These are phyloP conservation scores for Farysia itapuensis DNA, from an alignment of 1,284 basidiomycete genomes.

Conservation along the genomic window DNA sequence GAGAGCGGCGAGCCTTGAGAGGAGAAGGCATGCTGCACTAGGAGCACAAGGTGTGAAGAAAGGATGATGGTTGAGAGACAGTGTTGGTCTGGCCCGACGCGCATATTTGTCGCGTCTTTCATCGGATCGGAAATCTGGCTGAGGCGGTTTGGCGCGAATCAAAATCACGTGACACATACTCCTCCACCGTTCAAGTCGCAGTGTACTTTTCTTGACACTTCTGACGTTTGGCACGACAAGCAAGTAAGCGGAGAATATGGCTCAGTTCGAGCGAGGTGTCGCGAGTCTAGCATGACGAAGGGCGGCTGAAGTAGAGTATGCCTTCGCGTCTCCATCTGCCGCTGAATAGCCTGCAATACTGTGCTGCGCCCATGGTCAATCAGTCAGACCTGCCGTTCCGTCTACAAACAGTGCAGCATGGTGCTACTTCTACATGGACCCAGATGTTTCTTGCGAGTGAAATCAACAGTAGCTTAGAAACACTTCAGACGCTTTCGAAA, in stretches of 20 bases:
- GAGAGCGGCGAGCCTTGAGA: slow-evolving; percentile 34
- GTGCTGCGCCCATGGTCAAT: slow-evolving; percentile 49
- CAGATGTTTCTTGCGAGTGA: slow-evolving; percentile 44
- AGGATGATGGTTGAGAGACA: neutral
- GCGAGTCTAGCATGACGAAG: no score
- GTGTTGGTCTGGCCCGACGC: neutral
- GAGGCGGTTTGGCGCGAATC: no score
- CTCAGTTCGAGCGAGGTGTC: no score
- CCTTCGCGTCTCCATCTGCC: slow-evolving; percentile 13
- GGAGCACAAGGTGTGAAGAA: neutral
- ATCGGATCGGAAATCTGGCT: no score
- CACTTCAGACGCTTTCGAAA: slow-evolving; percentile 21
- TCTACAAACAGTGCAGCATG: slow-evolving; percentile 40
- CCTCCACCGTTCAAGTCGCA: no score
- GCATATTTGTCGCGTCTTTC: no score
- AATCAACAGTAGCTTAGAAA: slow-evolving; percentile 12
- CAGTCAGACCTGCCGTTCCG: slow-evolving; percentile 52
- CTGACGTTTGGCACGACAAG: no score
- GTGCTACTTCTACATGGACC: slow-evolving; percentile 50
- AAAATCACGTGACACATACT: no score
- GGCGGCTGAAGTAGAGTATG: slow-evolving; percentile 4
- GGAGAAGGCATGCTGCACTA: slow-evolving; percentile 21
- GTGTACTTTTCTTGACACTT: no score
- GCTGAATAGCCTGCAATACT: slow-evolving; percentile 27
- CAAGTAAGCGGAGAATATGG: no score